These are phyloP conservation scores for Spathaspora arborariae DNA, from an alignment of 805 yeast genomes.

Conservation along the genomic window DNA sequence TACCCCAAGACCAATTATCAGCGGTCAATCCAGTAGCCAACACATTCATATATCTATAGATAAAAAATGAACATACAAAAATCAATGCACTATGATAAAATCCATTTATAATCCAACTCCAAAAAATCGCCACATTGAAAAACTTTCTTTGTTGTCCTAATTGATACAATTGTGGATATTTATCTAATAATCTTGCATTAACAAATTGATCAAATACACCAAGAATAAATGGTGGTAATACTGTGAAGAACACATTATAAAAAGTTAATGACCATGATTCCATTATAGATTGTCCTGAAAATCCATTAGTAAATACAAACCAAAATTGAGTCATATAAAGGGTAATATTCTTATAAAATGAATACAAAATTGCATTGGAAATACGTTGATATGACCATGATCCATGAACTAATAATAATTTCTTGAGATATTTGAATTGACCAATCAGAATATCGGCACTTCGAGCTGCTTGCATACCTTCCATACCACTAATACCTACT, in stretches of 20 bases:
- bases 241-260: conserved; percentile 92
- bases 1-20: conserved; percentile 95
- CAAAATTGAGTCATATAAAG: conserved; percentile 97
- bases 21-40: conserved; percentile 65
- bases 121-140: conserved; percentile 85
- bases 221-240: conserved; percentile 89
- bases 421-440: conserved; percentile 83
- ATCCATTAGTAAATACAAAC: conserved; percentile 91
- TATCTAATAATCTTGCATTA: conserved; percentile 79
- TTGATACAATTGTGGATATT: conserved; percentile 90
- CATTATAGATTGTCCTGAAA: conserved; percentile 91
- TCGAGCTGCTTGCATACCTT: conserved; percentile 99
- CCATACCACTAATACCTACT: conserved; percentile 98
- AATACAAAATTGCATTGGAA: conserved; percentile 86
- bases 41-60: conserved; percentile 65
- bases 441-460: conserved; percentile 97
- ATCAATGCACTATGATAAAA: conserved; percentile 89
- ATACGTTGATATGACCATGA: conserved; percentile 97
- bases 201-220: conserved; percentile 98
- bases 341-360: conserved; percentile 93
- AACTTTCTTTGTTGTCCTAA: conserved; percentile 86
- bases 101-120: conserved; percentile 98
- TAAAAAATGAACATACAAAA: conserved; percentile 65
- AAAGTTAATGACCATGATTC: conserved; percentile 98
- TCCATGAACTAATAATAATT: conserved; percentile 88